Base-by-base conservation (phyloP, 2,329 filamentous ascomycete genomes). In the Calonectria ilicicola region DNA sequence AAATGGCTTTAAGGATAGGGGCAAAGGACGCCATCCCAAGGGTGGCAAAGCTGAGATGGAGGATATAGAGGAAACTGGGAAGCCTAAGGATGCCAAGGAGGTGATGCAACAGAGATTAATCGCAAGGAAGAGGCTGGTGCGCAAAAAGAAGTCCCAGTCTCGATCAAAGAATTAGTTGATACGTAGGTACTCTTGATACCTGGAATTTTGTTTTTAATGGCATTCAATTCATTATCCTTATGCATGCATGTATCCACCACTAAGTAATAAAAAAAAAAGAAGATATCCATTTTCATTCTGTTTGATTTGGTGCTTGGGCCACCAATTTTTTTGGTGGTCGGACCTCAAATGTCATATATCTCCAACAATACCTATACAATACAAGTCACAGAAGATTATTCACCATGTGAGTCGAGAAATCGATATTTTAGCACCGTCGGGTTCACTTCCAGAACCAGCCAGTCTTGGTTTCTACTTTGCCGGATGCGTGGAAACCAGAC, bases 81-180 rank as follows among this genome's bases (percentile, higher is more conserved):
- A 85, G 69, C 78, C 84, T n/a, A 78, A 75, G 8, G 82, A 84
- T 26, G 81, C 80, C 15, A 84, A 85, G 69, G 82, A 80, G 32
- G 84, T 81, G 2, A 83, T 90, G 80, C 85, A 90, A 80, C 94
- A 95, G 80, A 93, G 92, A 80, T 94, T 98, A 80, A 97, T 98
- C 83, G 93, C 92, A 62, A 93, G 94, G 83, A 98, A 98, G 87
- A 89, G 95, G 74, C 91, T 93, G 86, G 90, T 93, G 87, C 91
- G 95, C 72, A 93, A 93, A 84, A 93, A 93, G 85, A 91, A 91
- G 86, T 84, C 85, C 7, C 77, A 82, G 19, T 75, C 79, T 14
- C 84, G 86, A 62, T 81, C 80, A 38, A 82, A 80, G 75, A 80
- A 79, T 40, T 83, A 75, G 69, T 26, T 40, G 44, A 46, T 46